Percentiles rank a stretch among this genome's conserved stretches.
These are phyloP conservation scores for Carex arenaria DNA, from an alignment of 202 grass and related monocot genomes.

Conservation along the genomic window DNA sequence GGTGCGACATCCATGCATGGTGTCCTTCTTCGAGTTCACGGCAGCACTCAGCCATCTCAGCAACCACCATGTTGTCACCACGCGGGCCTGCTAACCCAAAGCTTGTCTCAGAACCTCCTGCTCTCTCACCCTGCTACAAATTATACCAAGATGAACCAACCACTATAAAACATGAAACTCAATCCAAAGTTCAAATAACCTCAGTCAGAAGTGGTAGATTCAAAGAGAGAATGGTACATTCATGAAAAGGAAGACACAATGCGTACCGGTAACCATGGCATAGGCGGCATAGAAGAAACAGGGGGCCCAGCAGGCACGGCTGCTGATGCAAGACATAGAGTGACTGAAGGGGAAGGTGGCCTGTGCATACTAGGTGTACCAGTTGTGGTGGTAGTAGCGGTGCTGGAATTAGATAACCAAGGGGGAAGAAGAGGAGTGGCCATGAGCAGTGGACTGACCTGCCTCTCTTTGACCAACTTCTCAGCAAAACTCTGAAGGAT, in stretches of 20 bases:
- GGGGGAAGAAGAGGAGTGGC: constrained; percentile 70
- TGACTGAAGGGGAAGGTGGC: constrained; percentile 56
- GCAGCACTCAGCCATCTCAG: constrained; percentile 66
- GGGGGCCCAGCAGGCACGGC: constrained; percentile 15
- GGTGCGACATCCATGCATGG: constrained; percentile 67
- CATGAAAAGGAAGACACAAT: not conserved
- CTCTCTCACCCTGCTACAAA: not conserved
- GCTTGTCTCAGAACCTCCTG: not conserved
- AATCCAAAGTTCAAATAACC: not conserved
- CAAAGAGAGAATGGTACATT: no score
- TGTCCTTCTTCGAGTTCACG: constrained; percentile 81
- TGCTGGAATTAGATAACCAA: constrained; percentile 51
- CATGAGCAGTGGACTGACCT: constrained; percentile 44
- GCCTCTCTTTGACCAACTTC: constrained; percentile 76
- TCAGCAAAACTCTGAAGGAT: constrained; percentile 96
- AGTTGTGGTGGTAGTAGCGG: not conserved
- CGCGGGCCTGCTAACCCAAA: not conserved
- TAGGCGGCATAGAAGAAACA: not conserved
- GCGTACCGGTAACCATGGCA: constrained; percentile 28
- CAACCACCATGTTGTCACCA: constrained; percentile 28
- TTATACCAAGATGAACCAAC: not conserved
- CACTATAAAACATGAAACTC: not conserved
- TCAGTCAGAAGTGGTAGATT: not conserved
- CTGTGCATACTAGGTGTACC: constrained; percentile 11
- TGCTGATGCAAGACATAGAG: constrained; percentile 67